Evolutionary conservation across 2,329 filamentous ascomycete species (phyloP).

Genomic region (Cladophialophora exuberans): DNA sequence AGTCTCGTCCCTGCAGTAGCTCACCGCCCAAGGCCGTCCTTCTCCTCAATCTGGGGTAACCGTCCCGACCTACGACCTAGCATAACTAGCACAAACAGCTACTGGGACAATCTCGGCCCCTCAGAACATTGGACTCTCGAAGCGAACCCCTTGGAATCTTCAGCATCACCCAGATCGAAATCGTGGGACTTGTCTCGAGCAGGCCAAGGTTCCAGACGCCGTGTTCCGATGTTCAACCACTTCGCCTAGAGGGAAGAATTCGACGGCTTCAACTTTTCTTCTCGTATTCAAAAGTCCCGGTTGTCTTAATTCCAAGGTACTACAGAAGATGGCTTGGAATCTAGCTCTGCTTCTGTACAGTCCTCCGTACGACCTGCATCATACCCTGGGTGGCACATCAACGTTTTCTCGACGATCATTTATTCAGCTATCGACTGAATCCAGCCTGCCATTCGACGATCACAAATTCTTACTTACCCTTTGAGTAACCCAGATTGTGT

Average conservation of each 20-base stretch:
- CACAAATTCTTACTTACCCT: background rate
- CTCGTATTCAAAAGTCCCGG: background rate
- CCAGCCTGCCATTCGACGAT: background rate
- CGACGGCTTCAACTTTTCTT: background rate
- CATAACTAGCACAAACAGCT: no score
- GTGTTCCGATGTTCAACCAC: background rate
- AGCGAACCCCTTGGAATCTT: background rate
- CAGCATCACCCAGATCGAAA: background rate
- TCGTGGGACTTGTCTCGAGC: background rate
- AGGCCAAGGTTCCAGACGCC: constrained; percentile 1
- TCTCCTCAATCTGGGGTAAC: constrained; percentile 12
- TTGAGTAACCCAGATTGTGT: no score
- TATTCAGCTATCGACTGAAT: background rate
- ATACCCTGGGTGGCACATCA: background rate
- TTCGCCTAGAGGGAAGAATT: no score
- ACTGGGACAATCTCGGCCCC: background rate
- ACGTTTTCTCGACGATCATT: background rate
- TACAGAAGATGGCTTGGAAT: no score
- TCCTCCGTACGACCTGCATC: no score
- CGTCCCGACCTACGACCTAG: no score
- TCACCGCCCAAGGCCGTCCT: constrained; percentile 7
- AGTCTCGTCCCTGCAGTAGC: constrained; percentile 22
- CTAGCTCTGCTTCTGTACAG: background rate
- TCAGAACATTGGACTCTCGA: constrained; percentile 1
- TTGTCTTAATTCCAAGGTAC: no score